Percentiles rank a stretch among this genome's conserved stretches.
Conservation (phyloP, 2,329 filamentous ascomycete species). For the Fusarium sp. region DNA sequence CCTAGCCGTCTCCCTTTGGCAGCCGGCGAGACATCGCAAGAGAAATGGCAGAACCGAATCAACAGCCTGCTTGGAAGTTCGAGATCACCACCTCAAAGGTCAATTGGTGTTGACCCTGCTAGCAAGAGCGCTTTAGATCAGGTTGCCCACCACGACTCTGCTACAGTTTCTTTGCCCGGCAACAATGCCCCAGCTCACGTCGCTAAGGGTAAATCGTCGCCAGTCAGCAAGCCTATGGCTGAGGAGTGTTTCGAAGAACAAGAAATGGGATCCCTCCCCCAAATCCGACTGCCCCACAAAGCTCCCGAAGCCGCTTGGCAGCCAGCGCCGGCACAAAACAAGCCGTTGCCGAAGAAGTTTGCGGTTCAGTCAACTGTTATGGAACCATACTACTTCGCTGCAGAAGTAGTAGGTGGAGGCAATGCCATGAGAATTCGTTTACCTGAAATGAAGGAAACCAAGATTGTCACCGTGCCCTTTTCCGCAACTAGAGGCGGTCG, state of each 20-base stretch:
- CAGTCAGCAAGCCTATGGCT: constrained; percentile 75
- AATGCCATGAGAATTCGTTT: constrained; percentile 56
- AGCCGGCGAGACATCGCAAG: constrained; percentile 54
- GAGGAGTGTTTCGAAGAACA: constrained; percentile 86
- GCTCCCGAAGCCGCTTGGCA: constrained; percentile 73
- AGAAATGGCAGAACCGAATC: constrained; percentile 84
- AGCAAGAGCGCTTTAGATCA: constrained; percentile 76
- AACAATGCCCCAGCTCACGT: constrained; percentile 39
- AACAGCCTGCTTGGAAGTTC: constrained; percentile 80
- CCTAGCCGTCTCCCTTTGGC: constrained; percentile 40
- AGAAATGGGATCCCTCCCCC: constrained; percentile 81
- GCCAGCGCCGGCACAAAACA: constrained; percentile 65
- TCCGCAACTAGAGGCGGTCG: constrained; percentile 50
- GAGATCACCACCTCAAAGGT: constrained; percentile 69
- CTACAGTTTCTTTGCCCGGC: constrained; percentile 77
- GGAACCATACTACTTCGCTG: constrained; percentile 52
- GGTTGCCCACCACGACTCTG: constrained; percentile 59
- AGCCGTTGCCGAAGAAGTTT: constrained; percentile 66
- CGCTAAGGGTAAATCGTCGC: constrained; percentile 56
- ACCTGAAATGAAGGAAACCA: constrained; percentile 57
- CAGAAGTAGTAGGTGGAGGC: constrained; percentile 51
- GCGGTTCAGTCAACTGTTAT: constrained; percentile 54
- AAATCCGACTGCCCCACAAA: constrained; percentile 73
- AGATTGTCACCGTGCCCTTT: constrained; percentile 54
- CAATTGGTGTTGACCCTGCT: constrained; percentile 73